Base-by-base conservation (phyloP, 225 moss, liverwort and hornwort genomes). In the Bryum argenteum region DNA sequence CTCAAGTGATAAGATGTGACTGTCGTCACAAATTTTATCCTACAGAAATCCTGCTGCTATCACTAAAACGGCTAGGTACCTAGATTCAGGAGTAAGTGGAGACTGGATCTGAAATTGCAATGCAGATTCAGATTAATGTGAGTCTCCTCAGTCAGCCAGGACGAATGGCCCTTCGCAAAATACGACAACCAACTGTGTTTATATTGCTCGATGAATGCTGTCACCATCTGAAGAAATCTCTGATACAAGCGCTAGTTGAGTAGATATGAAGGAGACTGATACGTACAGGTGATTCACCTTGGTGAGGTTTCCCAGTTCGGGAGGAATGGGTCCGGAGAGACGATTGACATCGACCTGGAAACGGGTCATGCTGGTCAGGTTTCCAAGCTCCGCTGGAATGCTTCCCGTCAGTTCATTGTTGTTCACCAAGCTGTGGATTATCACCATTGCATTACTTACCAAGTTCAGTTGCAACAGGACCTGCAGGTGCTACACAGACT, bases 261-360 rank as follows among this genome's bases (percentile, higher is more conserved):
- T 17, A 23, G 47, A 65, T 19, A 65, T 37, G 56, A 65, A 47
- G 54, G 47, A 21, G 11, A n/a, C 18, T 51, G 24, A n/a, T 40
- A 80, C 92, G 82, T 56, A 92, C 92, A 92, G 59, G 43, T 92
- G 92, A 47, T 72, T 76, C 50, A 86, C 61, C 0, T 33, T 79
- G 42, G 80, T 63, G 44, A 92, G 62, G 9, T 86, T 84, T 11
- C 89, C 92, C 19, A 92, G 43, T 48, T 82, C 71, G 1, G 64
- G 8, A 18, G 92, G 92, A 58, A 92, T 85, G 19, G 2, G 0
- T 26, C 89, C 92, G 9, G 37, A 57, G 33, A 92, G 53, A 1
- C 39, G 40, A 66, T 89, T 92, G 13, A 44, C 52, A 66, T 77
- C 78, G 54, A 78, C 53, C 48, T 78, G 82, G 65, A 77, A 74